Base-by-base conservation (phyloP, 345 rosid species). In the Sonneratia caseolaris region DNA sequence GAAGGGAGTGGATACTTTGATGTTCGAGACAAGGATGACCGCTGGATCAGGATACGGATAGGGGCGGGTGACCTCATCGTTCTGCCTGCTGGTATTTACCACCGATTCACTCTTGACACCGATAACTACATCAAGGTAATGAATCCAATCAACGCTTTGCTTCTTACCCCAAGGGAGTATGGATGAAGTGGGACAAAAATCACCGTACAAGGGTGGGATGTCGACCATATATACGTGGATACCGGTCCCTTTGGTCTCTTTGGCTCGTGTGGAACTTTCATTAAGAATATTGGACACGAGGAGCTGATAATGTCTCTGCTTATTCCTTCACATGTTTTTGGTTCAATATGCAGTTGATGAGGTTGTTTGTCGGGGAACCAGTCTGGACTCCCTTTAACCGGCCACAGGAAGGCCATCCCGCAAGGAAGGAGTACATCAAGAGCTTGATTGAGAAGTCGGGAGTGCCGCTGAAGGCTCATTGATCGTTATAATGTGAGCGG, bases 1-100 rank as follows among this genome's bases (percentile, higher is more conserved):
- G 84, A 80, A 16, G 98, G 98, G 61, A 87, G 92, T 70, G 98
- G 92, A 16, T 93, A 93, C 76, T 93, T 91, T 69, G 96, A 93
- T 80, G 90, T 91, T 70, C 84, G 96, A 16, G 96, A 89, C 85
- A 87, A 85, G 72, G 79, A 80, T 59, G 97, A 91, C 64, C 75
- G 77, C 36, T 91, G 97, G 98, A 87, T 91, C 37, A 84, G 96
- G 66, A 86, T 90, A 62, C 86, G 85, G 90, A 84, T 89, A 75
- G 85, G 79, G 81, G 80, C 90, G 0, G 97, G 97, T 0, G 92
- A 93, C 80, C 97, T 93, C 65, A 86, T 91, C 56, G 79, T 91
- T 48, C 73, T 93, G 51, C 96, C 93, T 0, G 97, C 93, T 0
- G 93, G 98, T 53, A 91, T 93, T 71, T 91, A 93, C 82, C 98